Conservation (phyloP, 768 basidiomycete species). For the Amanita subjunquillea region DNA sequence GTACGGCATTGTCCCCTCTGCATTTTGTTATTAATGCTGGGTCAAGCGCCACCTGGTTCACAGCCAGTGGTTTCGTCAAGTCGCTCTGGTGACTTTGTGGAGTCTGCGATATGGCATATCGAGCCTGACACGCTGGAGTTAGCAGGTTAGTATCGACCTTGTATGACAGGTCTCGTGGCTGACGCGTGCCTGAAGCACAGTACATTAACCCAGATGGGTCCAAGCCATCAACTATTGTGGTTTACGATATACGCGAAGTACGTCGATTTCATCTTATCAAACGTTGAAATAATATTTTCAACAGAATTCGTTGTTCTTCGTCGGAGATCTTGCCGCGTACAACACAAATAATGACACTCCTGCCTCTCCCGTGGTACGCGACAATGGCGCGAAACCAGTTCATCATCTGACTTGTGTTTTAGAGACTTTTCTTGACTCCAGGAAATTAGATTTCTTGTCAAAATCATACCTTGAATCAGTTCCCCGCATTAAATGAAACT, state of each 20-base stretch:
- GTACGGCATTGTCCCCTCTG: not conserved
- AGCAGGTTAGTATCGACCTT: constrained; percentile 18
- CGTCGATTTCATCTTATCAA: not conserved
- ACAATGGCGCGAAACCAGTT: not conserved
- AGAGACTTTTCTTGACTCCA: not conserved
- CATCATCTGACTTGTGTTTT: not conserved
- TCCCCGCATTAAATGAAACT: too few relatives aligned
- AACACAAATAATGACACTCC: constrained; percentile 21
- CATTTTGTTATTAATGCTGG: not conserved
- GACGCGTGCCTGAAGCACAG: constrained; percentile 21
- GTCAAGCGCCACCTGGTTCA: constrained; percentile 21
- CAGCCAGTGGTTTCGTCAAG: constrained; percentile 15
- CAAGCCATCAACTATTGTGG: constrained; percentile 25
- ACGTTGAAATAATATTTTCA: too few relatives aligned
- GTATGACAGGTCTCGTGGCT: not conserved
- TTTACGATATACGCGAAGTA: constrained; percentile 25
- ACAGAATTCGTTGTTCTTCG: constrained; percentile 31
- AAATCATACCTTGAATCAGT: too few relatives aligned
- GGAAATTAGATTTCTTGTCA: not conserved
- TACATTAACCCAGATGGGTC: constrained; percentile 36
- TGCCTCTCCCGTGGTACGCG: constrained; percentile 25
- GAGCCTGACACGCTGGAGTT: constrained; percentile 27
- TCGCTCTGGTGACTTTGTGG: constrained; percentile 14
- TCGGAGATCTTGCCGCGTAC: constrained; percentile 30
- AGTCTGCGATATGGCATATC: constrained; percentile 39